Base-by-base conservation (phyloP, 805 yeast genomes). In the Cyberlindnera petersonii region DNA sequence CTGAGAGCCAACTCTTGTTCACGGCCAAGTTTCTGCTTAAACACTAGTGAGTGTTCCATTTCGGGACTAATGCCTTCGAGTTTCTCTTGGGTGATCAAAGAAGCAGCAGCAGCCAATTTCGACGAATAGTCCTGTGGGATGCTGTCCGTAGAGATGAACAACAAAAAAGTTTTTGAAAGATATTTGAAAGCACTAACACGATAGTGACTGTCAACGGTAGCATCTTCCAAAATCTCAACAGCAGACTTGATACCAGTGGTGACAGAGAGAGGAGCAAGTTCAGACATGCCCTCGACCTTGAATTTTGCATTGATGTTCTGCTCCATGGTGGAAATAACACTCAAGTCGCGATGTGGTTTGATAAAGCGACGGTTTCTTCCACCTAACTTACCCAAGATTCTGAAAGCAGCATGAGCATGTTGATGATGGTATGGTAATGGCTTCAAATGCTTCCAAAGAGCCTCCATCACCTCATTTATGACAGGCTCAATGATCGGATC, bases 401-500 rank as follows among this genome's bases (percentile, higher is more conserved):
- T 72, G 40, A 93, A 79, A 0, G 98, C 89, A 0, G 96, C 87
- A 58, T 93, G 98, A 14, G 96, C 83, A 49, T 89, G 96, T 48
- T 87, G 95, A 52, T 93, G 98, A 49, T 85, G 86, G 58, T 87
- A 88, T 0, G 99, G 98, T 24, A 89, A 73, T 2, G 99, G 98
- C 53, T 80, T 80, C 49, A 93, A 63, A 51, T 91, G 93, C 46
- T 77, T 81, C 91, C 96, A 93, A 24, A 93, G 68, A 0, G 97
- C 95, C 26, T 82, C 80, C 86, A 89, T 85, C 2, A 94, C 88
- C 50, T 93, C 97, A 44, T 86, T 94, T 38, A 91, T 80, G 2
- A 89, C 97, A 0, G 99, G 98, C 55, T 89, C 97, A 44, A 93
- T 80, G 57, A 93, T 89, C 3, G 98, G 98, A 53, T 93, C 98